Conservation (phyloP, 371 early-diverging fungal genomes). For the Quaeritorhiza haematococci region DNA sequence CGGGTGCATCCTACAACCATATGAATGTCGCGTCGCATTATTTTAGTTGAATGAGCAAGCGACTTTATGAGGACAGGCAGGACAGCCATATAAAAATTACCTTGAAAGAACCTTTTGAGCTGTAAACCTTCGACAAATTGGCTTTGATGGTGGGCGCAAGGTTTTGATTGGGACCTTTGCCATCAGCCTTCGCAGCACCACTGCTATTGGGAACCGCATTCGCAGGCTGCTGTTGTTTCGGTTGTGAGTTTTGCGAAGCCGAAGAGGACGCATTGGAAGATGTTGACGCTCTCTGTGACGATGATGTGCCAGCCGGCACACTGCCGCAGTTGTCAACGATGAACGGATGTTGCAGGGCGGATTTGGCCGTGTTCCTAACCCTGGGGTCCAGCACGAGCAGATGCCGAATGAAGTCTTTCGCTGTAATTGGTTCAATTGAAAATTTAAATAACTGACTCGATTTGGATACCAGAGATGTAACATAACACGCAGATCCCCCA, state of each 20-base stretch:
- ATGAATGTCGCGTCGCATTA: not conserved
- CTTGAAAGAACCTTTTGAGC: conserved; percentile 5
- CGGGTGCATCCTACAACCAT: not conserved
- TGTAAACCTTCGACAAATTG: conserved; percentile 17
- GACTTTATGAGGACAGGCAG: too few species aligned
- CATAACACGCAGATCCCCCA: too few species aligned
- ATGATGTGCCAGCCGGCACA: not conserved
- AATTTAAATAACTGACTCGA: not conserved
- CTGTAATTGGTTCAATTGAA: conserved; percentile 33
- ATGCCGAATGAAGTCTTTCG: conserved; percentile 76
- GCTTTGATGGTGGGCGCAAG: conserved; percentile 12
- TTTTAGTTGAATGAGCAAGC: too few species aligned
- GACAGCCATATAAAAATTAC: too few species aligned
- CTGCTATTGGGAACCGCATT: not conserved
- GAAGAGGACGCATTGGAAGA: not conserved
- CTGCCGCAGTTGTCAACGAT: conserved; percentile 31
- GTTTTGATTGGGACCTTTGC: too few species aligned
- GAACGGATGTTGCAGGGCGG: conserved; percentile 74
- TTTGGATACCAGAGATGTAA: too few species aligned
- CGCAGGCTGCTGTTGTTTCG: not conserved
- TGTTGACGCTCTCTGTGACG: not conserved
- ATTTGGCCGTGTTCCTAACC: conserved; percentile 66
- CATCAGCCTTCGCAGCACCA: too few species aligned
- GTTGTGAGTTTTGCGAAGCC: not conserved
- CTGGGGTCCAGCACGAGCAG: conserved; percentile 71